phyloP scores from a whole-genome alignment of 106 monocot genomes.

The Hemerocallis citrina region DNA sequence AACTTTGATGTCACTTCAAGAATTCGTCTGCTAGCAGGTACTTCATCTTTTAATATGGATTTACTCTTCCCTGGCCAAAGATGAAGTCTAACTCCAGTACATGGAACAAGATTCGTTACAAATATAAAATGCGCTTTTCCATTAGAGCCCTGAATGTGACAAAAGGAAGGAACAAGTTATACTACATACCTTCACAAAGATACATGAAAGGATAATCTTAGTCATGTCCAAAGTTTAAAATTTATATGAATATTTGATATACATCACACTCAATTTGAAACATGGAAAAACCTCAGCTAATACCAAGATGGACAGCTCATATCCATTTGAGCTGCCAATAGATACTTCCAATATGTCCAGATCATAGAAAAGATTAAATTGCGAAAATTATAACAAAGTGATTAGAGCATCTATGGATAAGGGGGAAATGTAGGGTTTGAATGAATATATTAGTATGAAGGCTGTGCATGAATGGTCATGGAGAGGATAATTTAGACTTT shows the following conservation, averaged over 20 bases:
- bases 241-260: background rate
- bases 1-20: constrained; percentile 92
- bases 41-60: constrained; percentile 15
- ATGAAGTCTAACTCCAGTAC: constrained; percentile 92
- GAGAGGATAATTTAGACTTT: background rate
- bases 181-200: background rate
- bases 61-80: constrained; percentile 74
- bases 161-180: constrained; percentile 11
- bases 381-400: background rate
- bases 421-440: background rate
- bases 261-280: background rate
- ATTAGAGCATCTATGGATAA: background rate
- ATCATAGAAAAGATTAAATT: constrained; percentile 4
- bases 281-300: no score
- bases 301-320: no score
- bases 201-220: background rate
- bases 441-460: background rate
- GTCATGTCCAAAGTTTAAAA: background rate
- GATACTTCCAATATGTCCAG: no score
- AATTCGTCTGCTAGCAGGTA: constrained; percentile 29
- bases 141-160: constrained; percentile 50
- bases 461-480: background rate
- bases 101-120: constrained; percentile 94
- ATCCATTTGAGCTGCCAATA: no score
- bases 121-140: constrained; percentile 74